phyloP scores from a whole-genome alignment of 192 early-diverging fungal genomes.

The Geranomyces michiganensis region DNA sequence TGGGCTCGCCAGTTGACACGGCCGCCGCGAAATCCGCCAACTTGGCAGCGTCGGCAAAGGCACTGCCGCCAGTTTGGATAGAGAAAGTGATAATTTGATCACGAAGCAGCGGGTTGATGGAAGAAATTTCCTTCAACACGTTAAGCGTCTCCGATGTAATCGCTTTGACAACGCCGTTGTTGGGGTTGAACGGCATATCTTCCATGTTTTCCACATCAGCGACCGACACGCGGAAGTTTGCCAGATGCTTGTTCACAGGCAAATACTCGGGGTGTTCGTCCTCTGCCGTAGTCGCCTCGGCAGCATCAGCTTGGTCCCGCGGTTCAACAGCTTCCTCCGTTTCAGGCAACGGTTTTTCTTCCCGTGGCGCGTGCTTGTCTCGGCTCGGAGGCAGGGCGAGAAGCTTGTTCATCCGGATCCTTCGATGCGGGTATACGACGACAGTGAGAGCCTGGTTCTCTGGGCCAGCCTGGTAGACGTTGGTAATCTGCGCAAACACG shows the following conservation, averaged over 20 bases:
- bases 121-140: constrained; percentile 95
- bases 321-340: constrained; percentile 19
- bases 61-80: constrained; percentile 94
- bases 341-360: neutral
- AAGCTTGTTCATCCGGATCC: constrained; percentile 79
- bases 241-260: constrained; percentile 46
- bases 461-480: constrained; percentile 74
- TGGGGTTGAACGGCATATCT: constrained; percentile 83
- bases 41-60: constrained; percentile 92
- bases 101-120: constrained; percentile 91
- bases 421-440: constrained; percentile 92
- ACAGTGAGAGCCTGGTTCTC: constrained; percentile 78
- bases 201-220: constrained; percentile 85
- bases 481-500: constrained; percentile 97
- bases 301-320: neutral
- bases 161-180: constrained; percentile 85
- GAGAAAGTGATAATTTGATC: constrained; percentile 99
- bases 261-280: constrained; percentile 26
- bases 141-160: constrained; percentile 94
- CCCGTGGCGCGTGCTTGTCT: neutral
- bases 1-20: constrained; percentile 88
- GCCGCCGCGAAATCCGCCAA: constrained; percentile 98
- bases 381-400: constrained; percentile 39
- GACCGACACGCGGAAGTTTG: constrained; percentile 78
- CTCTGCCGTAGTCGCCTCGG: neutral